Conservation (phyloP, 1,139 yeast species). For the Blastobotrys malaysiensis region DNA sequence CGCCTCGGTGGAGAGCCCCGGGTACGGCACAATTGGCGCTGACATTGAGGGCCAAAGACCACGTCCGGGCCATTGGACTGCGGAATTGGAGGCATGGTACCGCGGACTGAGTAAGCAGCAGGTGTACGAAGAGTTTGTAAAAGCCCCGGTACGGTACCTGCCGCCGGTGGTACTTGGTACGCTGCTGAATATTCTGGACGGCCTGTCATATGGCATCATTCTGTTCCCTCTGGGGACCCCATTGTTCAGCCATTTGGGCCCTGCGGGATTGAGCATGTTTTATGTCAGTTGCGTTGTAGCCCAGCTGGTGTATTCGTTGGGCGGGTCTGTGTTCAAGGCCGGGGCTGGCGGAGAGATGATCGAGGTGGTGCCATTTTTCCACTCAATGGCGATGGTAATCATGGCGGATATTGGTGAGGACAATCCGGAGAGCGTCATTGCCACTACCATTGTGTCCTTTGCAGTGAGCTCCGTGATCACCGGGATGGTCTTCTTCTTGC, state of each 20-base stretch:
- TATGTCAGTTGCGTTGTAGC: conserved; percentile 85
- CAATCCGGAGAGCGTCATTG: conserved; percentile 56
- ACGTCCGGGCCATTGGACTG: neutral
- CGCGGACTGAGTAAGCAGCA: conserved; percentile 2
- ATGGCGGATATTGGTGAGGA: conserved; percentile 50
- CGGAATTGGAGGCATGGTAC: neutral
- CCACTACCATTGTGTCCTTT: conserved; percentile 84
- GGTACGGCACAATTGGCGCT: too few species aligned
- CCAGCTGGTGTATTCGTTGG: conserved; percentile 80
- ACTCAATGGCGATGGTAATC: conserved; percentile 81
- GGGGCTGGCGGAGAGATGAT: conserved; percentile 98
- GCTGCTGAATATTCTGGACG: conserved; percentile 81
- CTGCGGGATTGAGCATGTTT: conserved; percentile 90
- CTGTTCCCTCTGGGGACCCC: conserved; percentile 87
- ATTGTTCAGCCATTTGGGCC: conserved; percentile 69
- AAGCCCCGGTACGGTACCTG: conserved; percentile 44
- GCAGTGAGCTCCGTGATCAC: conserved; percentile 81
- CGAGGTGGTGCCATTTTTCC: conserved; percentile 96
- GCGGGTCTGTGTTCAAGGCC: conserved; percentile 82
- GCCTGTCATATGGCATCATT: conserved; percentile 94
- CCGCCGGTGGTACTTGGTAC: conserved; percentile 85
- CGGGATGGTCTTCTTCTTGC: conserved; percentile 67
- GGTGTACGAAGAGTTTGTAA: conserved; percentile 5
- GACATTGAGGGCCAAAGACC: conserved; percentile 4
- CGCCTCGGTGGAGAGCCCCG: neutral